Percentiles rank a stretch among this genome's conserved stretches.
Evolutionary conservation across 768 basidiomycete genomes (phyloP).

Genomic region (Mycena chlorophos): DNA sequence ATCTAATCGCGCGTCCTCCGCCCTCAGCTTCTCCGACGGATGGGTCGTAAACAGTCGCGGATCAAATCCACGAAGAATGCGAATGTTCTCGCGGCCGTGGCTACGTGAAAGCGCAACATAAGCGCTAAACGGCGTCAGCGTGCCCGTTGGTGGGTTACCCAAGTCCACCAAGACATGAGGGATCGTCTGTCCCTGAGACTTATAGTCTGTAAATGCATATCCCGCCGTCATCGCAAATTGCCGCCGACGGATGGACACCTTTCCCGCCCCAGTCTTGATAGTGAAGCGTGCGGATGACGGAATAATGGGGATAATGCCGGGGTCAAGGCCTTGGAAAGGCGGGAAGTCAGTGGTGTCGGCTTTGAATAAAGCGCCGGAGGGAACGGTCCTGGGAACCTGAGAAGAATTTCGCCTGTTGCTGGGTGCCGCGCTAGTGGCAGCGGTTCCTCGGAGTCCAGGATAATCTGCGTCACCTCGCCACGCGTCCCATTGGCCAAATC

Average conservation of each 20-base stretch:
- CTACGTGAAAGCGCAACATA: constrained; percentile 42
- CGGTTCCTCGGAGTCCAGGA: not conserved
- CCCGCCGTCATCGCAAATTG: constrained; percentile 38
- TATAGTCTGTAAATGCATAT: constrained; percentile 46
- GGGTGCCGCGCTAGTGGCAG: not conserved
- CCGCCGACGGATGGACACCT: constrained; percentile 2
- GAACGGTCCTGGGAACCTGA: constrained; percentile 26
- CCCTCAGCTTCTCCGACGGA: not conserved
- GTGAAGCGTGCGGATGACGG: constrained; percentile 20
- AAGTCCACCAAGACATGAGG: constrained; percentile 39
- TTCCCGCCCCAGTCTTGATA: constrained; percentile 6
- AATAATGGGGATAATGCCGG: constrained; percentile 28
- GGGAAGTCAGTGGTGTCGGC: constrained; percentile 25
- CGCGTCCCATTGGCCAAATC: constrained; percentile 9
- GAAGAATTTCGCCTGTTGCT: not conserved
- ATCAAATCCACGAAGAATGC: constrained; percentile 2
- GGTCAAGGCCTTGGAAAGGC: constrained; percentile 25
- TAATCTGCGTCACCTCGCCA: not conserved
- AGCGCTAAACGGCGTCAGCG: constrained; percentile 28
- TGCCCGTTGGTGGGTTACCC: constrained; percentile 31
- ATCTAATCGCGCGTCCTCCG: not conserved
- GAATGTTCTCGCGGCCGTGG: constrained; percentile 4
- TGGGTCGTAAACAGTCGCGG: not conserved
- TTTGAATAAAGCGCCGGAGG: constrained; percentile 29
- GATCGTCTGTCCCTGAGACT: constrained; percentile 45